Evolutionary conservation across 371 early-diverging fungal species (phyloP), one percentile per base, ranked within the genome.

Genomic region (Mucor indicus): DNA sequence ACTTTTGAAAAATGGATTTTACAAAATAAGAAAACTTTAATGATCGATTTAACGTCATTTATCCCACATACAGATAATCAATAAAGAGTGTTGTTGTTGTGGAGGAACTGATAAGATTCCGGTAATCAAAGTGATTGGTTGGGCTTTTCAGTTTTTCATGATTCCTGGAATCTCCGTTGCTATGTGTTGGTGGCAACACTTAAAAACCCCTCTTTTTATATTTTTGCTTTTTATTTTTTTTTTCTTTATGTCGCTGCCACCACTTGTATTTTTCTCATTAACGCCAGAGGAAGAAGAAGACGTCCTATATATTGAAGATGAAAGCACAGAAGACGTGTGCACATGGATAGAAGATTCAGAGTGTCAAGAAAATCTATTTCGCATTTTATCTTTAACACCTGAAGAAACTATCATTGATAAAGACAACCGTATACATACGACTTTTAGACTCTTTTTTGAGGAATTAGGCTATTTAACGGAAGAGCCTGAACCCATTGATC

Each of bases 331-430:
- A 27, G 29, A 27, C n/a, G 5, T n/a, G 13, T 33, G 23, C 13
- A 37, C 16, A 15, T 68, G 65, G 68, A 43, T 72, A 9, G 66
- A 72, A 12, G 72, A 72, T 39, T 62, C 57, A 22, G 68, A 67
- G 31, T 60, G 58, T 24, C 72, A 72, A 55, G 72, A 72, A 32
- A 67, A 67, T 38, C 42, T 68, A 17, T 67, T 67, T 42, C 57
- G 58, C 23, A 67, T 74, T 30, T 2, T 69, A 4, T 57, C 67
- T 6, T 43, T 74, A 16, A 56, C 63, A 24, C 68, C 74, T 8
- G 74, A 74, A 52, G 74, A 69, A 38, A 44, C 74, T 1, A 39
- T 33, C 1, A 50, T 62, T 43, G 71, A 70, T 37, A 48, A 67
- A 44, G 55, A 67, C 33, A 69, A 74, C 37, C 70, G 65, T 33